A percentile compares a stretch with the other conserved stretches of the same genome.
Evolutionary conservation across 352 stramenopile species (phyloP).

Genomic region (Phytophthora citricola): DNA sequence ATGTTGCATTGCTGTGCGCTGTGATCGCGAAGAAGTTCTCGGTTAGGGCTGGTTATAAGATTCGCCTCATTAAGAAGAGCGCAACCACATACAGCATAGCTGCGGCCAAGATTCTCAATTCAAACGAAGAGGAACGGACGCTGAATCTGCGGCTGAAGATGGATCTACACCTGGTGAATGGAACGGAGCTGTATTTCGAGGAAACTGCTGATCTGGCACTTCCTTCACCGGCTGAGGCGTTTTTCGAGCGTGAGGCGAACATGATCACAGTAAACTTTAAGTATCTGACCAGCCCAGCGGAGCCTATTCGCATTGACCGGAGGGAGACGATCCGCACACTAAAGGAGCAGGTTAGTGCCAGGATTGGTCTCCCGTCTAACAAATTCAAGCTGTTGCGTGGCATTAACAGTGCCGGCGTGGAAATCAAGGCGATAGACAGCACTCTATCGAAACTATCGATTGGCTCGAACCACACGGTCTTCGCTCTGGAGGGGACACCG

Average conservation of each 20-base stretch:
- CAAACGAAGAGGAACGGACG: conserved; percentile 48
- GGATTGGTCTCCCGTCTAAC: conserved; percentile 52
- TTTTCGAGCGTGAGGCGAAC: conserved; percentile 83
- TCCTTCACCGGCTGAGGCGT: conserved; percentile 58
- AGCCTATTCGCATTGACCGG: conserved; percentile 77
- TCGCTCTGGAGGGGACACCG: conserved; percentile 67
- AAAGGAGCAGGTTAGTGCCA: conserved; percentile 63
- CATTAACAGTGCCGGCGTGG: conserved; percentile 67
- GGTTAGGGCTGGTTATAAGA: conserved; percentile 40
- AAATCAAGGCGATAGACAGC: conserved; percentile 85
- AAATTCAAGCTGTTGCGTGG: conserved; percentile 85
- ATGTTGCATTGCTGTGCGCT: conserved; percentile 52
- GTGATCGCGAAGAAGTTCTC: conserved; percentile 66
- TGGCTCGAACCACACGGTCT: conserved; percentile 70
- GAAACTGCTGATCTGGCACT: conserved; percentile 55
- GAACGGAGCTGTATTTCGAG: conserved; percentile 79
- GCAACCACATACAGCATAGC: conserved; percentile 68
- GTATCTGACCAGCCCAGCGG: conserved; percentile 46
- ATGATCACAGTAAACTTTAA: conserved; percentile 84
- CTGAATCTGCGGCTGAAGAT: conserved; percentile 55
- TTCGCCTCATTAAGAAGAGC: conserved; percentile 78
- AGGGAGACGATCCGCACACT: conserved; percentile 65
- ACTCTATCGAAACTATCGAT: conserved; percentile 82
- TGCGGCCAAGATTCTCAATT: conserved; percentile 74
- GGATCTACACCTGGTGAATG: conserved; percentile 74